phyloP scores from a whole-genome alignment of 345 rosid species.

The Theobroma cacao region DNA sequence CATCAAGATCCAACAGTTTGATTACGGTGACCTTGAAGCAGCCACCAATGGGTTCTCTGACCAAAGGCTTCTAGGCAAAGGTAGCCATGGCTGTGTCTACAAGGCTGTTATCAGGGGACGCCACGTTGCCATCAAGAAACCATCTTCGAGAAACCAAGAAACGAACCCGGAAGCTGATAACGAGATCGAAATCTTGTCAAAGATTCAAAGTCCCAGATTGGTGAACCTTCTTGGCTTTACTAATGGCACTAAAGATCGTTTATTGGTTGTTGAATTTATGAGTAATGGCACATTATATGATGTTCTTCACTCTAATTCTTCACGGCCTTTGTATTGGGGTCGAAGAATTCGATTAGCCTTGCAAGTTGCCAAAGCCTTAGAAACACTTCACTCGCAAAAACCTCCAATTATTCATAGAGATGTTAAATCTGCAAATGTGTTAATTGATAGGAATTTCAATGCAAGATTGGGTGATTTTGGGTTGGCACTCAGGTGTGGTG shows the following conservation, averaged over 20 bases:
- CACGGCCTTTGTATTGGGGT: constrained; percentile 66
- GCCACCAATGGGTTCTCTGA: constrained; percentile 93
- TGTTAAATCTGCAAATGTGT: constrained; percentile 94
- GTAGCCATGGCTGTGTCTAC: constrained; percentile 97
- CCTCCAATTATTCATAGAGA: constrained; percentile 92
- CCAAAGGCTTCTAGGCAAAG: constrained; percentile 75
- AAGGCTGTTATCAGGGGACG: constrained; percentile 87
- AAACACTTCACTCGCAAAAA: constrained; percentile 65
- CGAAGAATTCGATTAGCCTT: constrained; percentile 74
- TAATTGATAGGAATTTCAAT: constrained; percentile 82
- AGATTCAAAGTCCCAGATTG: constrained; percentile 81
- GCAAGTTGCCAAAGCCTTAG: constrained; percentile 81
- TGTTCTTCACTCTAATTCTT: constrained; percentile 65
- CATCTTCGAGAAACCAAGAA: constrained; percentile 57
- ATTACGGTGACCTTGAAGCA: constrained; percentile 84
- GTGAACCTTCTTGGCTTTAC: constrained; percentile 89
- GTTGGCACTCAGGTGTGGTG: constrained; percentile 80
- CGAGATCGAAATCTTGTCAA: constrained; percentile 94
- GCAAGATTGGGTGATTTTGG: constrained; percentile 98
- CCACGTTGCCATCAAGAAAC: constrained; percentile 82
- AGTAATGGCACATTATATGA: constrained; percentile 89
- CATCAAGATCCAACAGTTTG: constrained; percentile 73
- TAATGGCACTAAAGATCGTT: constrained; percentile 63
- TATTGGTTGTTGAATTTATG: constrained; percentile 93
- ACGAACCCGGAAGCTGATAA: constrained; percentile 70